Evolutionary conservation across 2,329 filamentous ascomycete species (phyloP), one percentile per base, ranked within the genome.

Genomic region (Fusarium phyllophilum): DNA sequence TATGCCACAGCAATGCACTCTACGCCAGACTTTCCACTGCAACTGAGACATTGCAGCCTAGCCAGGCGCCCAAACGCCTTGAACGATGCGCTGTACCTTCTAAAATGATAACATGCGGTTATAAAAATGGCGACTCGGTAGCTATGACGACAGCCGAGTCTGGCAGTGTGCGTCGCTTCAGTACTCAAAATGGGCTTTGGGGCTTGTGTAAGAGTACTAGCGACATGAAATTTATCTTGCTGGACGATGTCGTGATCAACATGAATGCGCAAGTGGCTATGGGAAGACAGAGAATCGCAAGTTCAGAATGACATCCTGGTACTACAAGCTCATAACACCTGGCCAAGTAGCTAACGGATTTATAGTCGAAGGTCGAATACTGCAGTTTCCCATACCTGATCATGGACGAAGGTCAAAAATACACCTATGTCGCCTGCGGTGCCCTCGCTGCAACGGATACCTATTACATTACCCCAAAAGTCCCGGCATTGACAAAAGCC

Each of bases 361-460:
- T 3, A 18, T 13, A 73, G 39, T 3, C 49, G 42, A 59, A 44
- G 24, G 18, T 46, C 5, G 33, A 54, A 6, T 82, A 77, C 60
- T 84, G 82, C 52, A 83, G 81, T 4, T 81, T 79, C 1, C 80
- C 79, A 3, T 73, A 83, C 33, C 59, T 85, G 29, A 79, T 77
- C 3, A 77, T 80, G 29, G 75, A 78, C 11, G 68, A 79, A 26
- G 79, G 79, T 59, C 77, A 82, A 24, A 80, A 76, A 14, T 84
- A 83, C 46, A 78, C 79, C 1, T 83, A 84, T 41, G 77, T 82
- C 24, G 80, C 81, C 11, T 83, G 83, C 39, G 82, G 79, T 8
- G 63, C 65, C 6, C 70, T 59, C 46, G 74, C 77, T 14, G 70
- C 55, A 9, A 79, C 77, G 6, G 72, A 82, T 33, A 78, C 76